Evolutionary conservation across 805 yeast species (phyloP).

Genomic region (Ogataea trehaloabstinens): DNA sequence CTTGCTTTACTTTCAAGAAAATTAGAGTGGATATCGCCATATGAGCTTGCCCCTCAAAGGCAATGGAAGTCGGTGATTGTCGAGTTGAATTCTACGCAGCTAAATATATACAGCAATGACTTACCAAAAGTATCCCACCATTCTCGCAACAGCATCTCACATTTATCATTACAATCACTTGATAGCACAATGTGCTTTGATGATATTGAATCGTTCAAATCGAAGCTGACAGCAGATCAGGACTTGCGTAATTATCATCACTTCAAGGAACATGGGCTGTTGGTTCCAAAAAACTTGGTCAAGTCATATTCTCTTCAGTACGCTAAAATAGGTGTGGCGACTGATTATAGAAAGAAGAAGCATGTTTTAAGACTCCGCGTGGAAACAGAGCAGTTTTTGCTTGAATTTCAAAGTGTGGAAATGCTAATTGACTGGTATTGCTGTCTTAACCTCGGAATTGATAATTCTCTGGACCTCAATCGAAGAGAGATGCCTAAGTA

Average conservation of each 20-base stretch:
- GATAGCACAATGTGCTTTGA: not conserved
- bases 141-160: conserved; percentile 1
- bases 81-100: conserved; percentile 83
- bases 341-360: conserved; percentile 72
- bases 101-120: conserved; percentile 61
- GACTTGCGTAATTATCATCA: conserved; percentile 27
- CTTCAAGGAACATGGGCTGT: conserved; percentile 22
- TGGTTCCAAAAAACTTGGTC: conserved; percentile 39
- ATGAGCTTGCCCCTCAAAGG: conserved; percentile 62
- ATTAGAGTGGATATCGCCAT: conserved; percentile 75
- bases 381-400: conserved; percentile 78
- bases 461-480: conserved; percentile 72
- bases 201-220: conserved; percentile 20
- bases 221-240: conserved; percentile 25
- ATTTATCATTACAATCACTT: conserved; percentile 1
- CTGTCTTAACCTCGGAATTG: conserved; percentile 70
- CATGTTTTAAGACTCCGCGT: conserved; percentile 72
- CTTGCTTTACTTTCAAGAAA: conserved; percentile 61
- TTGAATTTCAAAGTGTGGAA: conserved; percentile 60
- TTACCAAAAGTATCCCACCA: conserved; percentile 6
- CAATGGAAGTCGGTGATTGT: conserved; percentile 69
- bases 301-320: conserved; percentile 79
- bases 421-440: conserved; percentile 79
- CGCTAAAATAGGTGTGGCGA: conserved; percentile 80
- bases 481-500: conserved; percentile 71